Conservation (phyloP, 2,329 filamentous ascomycete genomes). For the Xylariaceae sp. region DNA sequence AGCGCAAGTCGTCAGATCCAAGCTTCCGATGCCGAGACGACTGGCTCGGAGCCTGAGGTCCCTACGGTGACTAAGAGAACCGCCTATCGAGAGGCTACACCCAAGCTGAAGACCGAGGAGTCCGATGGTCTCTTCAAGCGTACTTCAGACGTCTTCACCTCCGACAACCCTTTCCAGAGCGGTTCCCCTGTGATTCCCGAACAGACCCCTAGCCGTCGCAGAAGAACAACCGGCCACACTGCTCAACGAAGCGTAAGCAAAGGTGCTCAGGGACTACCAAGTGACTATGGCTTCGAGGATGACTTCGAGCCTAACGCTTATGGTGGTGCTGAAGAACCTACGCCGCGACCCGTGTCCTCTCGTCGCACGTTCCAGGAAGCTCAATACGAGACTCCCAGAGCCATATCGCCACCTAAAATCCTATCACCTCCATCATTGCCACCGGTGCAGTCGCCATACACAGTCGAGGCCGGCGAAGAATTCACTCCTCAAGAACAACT, state of each 20-base stretch:
- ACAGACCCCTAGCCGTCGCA: constrained; percentile 44
- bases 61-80: constrained; percentile 24
- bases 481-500: constrained; percentile 89
- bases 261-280: constrained; percentile 42
- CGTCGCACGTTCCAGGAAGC: constrained; percentile 33
- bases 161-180: constrained; percentile 91
- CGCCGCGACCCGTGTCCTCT: constrained; percentile 39
- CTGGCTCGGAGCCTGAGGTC: constrained; percentile 40
- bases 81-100: constrained; percentile 38
- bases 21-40: constrained; percentile 47
- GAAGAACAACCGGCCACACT: constrained; percentile 44
- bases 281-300: constrained; percentile 44
- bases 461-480: constrained; percentile 72
- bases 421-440: neutral
- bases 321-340: constrained; percentile 54
- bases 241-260: constrained; percentile 36
- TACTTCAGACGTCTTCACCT: constrained; percentile 61
- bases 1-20: constrained; percentile 51
- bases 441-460: neutral
- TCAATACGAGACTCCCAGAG: constrained; percentile 32
- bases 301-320: constrained; percentile 49
- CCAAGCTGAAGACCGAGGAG: constrained; percentile 51
- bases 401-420: constrained; percentile 4
- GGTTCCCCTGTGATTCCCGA: constrained; percentile 54
- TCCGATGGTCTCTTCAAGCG: constrained; percentile 40